Conservation (phyloP, 2,329 filamentous ascomycete species). For the Phialophora expanda region DNA sequence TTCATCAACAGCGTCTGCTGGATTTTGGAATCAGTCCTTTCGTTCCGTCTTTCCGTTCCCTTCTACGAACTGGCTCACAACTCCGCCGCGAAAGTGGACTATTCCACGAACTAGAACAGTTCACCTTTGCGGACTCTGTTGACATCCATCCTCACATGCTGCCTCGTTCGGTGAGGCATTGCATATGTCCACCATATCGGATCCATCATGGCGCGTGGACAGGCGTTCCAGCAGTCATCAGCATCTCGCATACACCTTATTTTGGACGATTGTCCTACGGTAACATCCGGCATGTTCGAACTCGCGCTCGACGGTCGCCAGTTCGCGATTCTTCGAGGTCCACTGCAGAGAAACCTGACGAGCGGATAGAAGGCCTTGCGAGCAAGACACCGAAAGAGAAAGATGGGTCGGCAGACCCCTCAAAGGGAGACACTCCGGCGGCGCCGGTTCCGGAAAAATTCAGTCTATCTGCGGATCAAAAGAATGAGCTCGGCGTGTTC, state of each 20-base stretch:
- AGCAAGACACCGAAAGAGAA: neutral
- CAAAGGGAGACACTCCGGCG: neutral
- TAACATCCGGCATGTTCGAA: constrained; percentile 4
- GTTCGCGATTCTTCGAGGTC: neutral
- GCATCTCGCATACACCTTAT: neutral
- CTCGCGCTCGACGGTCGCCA: neutral
- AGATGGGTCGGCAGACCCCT: neutral
- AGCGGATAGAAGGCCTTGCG: neutral
- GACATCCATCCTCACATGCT: constrained; percentile 28
- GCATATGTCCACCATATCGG: constrained; percentile 31
- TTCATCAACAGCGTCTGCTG: neutral
- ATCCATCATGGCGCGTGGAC: constrained; percentile 9
- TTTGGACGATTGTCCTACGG: neutral
- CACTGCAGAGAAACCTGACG: neutral
- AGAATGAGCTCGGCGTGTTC: constrained; percentile 4
- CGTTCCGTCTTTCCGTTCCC: neutral
- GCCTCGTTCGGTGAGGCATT: constrained; percentile 24
- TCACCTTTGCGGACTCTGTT: neutral
- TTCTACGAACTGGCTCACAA: neutral
- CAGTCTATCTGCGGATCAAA: neutral
- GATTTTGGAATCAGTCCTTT: neutral
- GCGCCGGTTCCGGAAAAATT: neutral
- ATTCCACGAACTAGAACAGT: neutral
- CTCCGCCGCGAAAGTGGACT: neutral
- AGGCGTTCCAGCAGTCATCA: neutral